Conservation (phyloP, 768 basidiomycete species). For the Leccinum uliginosum region DNA sequence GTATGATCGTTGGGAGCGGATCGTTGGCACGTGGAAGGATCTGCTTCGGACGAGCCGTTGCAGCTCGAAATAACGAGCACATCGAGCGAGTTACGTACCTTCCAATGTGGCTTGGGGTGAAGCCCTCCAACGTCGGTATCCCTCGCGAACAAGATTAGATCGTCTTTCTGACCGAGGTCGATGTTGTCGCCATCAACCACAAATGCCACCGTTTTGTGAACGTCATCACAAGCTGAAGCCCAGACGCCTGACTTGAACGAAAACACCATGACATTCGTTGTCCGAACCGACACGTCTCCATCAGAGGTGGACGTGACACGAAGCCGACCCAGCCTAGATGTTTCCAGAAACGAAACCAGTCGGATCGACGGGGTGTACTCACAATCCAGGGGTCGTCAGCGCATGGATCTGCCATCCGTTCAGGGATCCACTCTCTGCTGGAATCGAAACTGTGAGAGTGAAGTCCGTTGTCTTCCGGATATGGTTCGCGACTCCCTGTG, state of each 20-base stretch:
- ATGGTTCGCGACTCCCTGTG: not conserved
- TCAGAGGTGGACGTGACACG: conserved; percentile 7
- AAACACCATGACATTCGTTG: conserved; percentile 25
- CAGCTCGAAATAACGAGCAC: not conserved
- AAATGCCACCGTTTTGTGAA: not conserved
- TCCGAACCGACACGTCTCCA: conserved; percentile 12
- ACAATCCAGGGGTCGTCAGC: conserved; percentile 68
- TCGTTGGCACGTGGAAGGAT: not conserved
- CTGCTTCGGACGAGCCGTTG: not conserved
- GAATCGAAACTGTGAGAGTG: conserved; percentile 69
- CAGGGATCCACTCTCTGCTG: conserved; percentile 64
- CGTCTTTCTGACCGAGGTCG: not conserved
- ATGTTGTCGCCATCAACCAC: conserved; percentile 14
- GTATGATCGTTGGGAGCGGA: not conserved
- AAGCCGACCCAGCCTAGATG: conserved; percentile 19
- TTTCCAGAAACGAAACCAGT: not conserved
- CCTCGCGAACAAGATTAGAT: conserved; percentile 11
- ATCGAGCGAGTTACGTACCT: conserved; percentile 11
- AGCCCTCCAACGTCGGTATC: not conserved
- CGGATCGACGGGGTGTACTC: conserved; percentile 7
- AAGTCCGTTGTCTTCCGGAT: conserved; percentile 32
- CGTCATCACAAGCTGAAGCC: not conserved
- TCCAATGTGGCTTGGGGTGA: conserved; percentile 14
- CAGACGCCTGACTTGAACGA: conserved; percentile 13
- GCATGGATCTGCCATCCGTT: conserved; percentile 65